Conservation (phyloP, 768 basidiomycete species). For the Imleria badia region DNA sequence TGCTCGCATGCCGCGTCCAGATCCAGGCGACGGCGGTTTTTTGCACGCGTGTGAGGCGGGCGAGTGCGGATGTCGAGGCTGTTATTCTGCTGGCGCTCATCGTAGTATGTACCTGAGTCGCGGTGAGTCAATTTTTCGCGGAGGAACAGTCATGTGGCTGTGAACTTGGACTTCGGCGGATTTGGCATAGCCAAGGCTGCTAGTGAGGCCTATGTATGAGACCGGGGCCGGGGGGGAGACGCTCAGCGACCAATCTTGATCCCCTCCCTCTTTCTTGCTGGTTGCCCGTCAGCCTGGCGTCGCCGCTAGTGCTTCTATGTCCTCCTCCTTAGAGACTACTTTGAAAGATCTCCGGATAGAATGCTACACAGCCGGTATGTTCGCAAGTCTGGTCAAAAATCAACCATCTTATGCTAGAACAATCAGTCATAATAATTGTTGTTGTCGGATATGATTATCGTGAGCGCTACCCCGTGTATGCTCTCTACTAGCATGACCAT, state of each 20-base stretch:
- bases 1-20: slow-evolving; percentile 14
- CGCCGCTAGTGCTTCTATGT: neutral
- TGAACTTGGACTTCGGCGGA: too few relatives aligned
- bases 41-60: neutral
- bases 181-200: too few relatives aligned
- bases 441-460: slow-evolving; percentile 17
- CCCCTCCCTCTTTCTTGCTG: neutral
- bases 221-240: too few relatives aligned
- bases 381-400: neutral
- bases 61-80: neutral
- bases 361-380: neutral
- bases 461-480: neutral
- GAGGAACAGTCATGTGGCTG: neutral
- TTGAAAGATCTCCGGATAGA: neutral
- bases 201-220: too few relatives aligned
- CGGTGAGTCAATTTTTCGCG: neutral
- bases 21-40: neutral
- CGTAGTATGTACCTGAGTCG: neutral
- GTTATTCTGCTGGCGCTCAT: slow-evolving; percentile 13
- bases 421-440: slow-evolving; percentile 3
- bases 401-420: neutral
- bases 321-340: neutral
- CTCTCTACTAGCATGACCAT: neutral
- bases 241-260: neutral
- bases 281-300: neutral